Percentiles rank a stretch among this genome's conserved stretches.
Evolutionary conservation across 768 basidiomycete genomes (phyloP).

Genomic region (Tulasnella calospora): DNA sequence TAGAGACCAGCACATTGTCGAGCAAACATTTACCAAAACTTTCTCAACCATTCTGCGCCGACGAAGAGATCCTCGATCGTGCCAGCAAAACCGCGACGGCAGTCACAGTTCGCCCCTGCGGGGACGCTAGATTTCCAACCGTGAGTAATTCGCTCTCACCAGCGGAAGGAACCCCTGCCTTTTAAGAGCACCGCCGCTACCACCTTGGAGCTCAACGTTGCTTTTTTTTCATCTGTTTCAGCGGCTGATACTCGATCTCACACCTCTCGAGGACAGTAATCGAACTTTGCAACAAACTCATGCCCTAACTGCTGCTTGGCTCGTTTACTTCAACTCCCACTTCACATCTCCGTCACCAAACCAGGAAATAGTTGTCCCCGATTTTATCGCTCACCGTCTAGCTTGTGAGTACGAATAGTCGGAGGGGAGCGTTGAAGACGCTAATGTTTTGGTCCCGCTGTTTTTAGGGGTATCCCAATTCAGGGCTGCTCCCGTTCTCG

Average conservation of each 20-base stretch:
- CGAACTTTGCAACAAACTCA: slow-evolving; percentile 20
- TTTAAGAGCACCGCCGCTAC: not conserved
- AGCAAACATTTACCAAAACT: not conserved
- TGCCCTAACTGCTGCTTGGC: slow-evolving; percentile 23
- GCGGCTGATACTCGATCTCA: slow-evolving; percentile 8
- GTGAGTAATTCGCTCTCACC: slow-evolving; percentile 6
- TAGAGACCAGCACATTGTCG: slow-evolving; percentile 19
- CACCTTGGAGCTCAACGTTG: not conserved
- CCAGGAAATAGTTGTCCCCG: slow-evolving; percentile 57
- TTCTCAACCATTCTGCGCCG: not conserved
- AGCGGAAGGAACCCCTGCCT: too few relatives aligned
- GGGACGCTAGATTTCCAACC: slow-evolving; percentile 20
- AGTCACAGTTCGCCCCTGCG: too few relatives aligned
- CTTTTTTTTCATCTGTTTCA: not conserved
- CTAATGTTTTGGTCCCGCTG: too few relatives aligned
- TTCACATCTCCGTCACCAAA: slow-evolving; percentile 33
- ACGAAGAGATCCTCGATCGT: slow-evolving; percentile 19
- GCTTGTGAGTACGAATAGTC: slow-evolving; percentile 37
- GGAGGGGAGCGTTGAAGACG: too few relatives aligned
- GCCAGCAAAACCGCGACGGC: slow-evolving; percentile 13
- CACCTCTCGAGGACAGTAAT: slow-evolving; percentile 6
- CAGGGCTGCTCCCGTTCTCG: too few relatives aligned
- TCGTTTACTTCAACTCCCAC: slow-evolving; percentile 28
- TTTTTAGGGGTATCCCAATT: too few relatives aligned
- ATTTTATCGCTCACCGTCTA: slow-evolving; percentile 65